Evolutionary conservation across 2,329 filamentous ascomycete species (phyloP), one percentile per base, ranked within the genome.

Genomic region (Mariannaea elegans): DNA sequence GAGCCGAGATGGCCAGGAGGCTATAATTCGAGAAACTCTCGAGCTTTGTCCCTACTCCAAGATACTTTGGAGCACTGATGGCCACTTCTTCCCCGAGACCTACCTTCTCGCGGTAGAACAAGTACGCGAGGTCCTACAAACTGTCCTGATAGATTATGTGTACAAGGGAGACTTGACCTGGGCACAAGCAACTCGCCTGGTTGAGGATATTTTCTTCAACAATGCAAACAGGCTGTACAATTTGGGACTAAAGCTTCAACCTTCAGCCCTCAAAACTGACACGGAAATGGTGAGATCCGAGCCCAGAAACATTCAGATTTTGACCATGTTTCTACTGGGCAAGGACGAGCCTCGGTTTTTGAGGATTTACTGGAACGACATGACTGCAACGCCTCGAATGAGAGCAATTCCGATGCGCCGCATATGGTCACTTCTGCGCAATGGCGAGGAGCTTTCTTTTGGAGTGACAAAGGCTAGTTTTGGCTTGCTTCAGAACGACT

Each of bases 61-160:
- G 76, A 81, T 95, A 0, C 76, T 94, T 0, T 94, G 90, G 86
- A 93, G 90, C 62, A 93, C 90, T 0, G 91, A 94, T 70, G 92
- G 91, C 0, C 90, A 94, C 71, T 91, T 85, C 75, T 91, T 92
- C 61, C 90, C 91, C 0, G 92, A 94, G 74, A 92, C 90, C 0
- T 95, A 89, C 68, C 84, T 90, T 68, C 80, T 94, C 4, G 90
- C 91, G 1, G 87, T 90, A 36, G 79, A 83, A 39, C 92, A 94
- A 73, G 88, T 93, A 58, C 83, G 90, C 49, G 85, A 92, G 64
- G 90, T 85, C 2, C 77, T 95, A 32, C 84, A 90, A 64, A 85
- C 83, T 55, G 90, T 92, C 0, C 77, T 95, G 2, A 78, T 83
- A 6, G 87, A 91, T 14, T 90, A 90, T 60, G 84, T 94, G 1